Evolutionary conservation across 306 rosid species (phyloP).

Genomic region (Dryas drummondii): DNA sequence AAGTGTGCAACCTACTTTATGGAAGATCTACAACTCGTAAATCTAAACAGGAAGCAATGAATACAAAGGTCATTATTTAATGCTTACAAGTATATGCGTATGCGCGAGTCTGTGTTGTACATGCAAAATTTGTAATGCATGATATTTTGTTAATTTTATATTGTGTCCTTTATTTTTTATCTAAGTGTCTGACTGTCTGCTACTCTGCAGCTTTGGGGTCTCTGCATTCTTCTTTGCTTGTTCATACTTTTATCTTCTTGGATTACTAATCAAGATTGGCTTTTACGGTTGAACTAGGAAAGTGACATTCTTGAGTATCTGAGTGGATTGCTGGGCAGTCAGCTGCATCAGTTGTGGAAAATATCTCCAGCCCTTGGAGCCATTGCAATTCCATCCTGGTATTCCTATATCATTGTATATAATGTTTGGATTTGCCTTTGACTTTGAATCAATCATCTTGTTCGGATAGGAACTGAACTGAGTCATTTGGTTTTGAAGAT

Average conservation of each 20-base stretch:
- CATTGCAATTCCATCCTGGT: conserved; percentile 43
- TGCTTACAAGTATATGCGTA: not conserved
- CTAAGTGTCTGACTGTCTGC: not conserved
- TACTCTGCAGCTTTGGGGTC: not conserved
- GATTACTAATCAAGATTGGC: not conserved
- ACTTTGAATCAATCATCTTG: conserved; percentile 3
- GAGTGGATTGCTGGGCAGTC: conserved; percentile 31
- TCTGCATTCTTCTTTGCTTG: not conserved
- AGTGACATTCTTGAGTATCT: conserved; percentile 35
- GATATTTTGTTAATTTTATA: not conserved
- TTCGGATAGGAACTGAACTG: not conserved
- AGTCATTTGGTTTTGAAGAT: not conserved
- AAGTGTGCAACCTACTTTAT: conserved; percentile 24
- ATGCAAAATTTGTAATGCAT: not conserved
- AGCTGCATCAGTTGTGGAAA: conserved; percentile 32
- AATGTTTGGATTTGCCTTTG: not conserved
- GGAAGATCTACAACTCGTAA: conserved; percentile 15
- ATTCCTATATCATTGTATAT: not conserved
- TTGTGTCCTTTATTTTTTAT: not conserved
- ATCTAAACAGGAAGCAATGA: conserved; percentile 11
- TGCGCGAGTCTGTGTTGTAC: not conserved
- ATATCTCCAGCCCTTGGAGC: conserved; percentile 40
- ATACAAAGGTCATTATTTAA: conserved; percentile 17
- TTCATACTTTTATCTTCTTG: conserved; percentile 7
- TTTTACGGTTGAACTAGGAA: conserved; percentile 26